Conservation (phyloP, 2,329 filamentous ascomycete genomes). For the Ophiostoma novo-ulmi region DNA sequence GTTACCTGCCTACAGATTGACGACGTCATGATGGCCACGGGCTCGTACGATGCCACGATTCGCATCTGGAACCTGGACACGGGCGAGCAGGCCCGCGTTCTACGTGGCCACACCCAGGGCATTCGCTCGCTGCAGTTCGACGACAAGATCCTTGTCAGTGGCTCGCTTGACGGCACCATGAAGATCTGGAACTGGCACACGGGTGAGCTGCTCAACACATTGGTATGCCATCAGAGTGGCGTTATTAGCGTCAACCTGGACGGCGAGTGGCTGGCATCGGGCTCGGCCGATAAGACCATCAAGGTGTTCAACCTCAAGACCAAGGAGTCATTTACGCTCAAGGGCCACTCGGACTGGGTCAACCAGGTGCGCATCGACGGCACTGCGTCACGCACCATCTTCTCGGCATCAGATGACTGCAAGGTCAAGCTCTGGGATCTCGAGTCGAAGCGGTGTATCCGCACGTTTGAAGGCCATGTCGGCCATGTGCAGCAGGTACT, state of each 20-base stretch:
- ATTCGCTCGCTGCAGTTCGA: conserved; percentile 91
- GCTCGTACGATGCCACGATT: conserved; percentile 90
- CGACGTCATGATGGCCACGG: conserved; percentile 80
- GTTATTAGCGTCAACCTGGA: conserved; percentile 88
- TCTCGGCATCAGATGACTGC: conserved; percentile 91
- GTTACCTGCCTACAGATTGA: conserved; percentile 67
- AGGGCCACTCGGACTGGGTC: conserved; percentile 89
- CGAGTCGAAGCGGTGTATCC: conserved; percentile 73
- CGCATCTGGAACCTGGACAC: conserved; percentile 96
- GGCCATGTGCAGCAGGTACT: conserved; percentile 92
- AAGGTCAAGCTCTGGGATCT: conserved; percentile 69
- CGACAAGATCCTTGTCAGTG: conserved; percentile 83
- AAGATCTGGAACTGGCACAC: conserved; percentile 97
- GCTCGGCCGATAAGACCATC: conserved; percentile 82
- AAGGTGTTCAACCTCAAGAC: conserved; percentile 90
- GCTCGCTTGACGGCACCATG: conserved; percentile 79
- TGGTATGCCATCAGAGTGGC: conserved; percentile 72
- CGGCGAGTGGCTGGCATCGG: conserved; percentile 75
- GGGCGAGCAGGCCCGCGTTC: conserved; percentile 76
- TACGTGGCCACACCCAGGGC: conserved; percentile 74
- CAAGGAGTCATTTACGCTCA: conserved; percentile 71
- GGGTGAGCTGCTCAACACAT: conserved; percentile 76
- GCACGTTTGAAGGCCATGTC: conserved; percentile 78
- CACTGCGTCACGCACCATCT: conserved; percentile 71
- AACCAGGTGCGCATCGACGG: conserved; percentile 86